These are phyloP conservation scores for Tephrocybe sp. DNA, from an alignment of 768 basidiomycete species.

Conservation along the genomic window DNA sequence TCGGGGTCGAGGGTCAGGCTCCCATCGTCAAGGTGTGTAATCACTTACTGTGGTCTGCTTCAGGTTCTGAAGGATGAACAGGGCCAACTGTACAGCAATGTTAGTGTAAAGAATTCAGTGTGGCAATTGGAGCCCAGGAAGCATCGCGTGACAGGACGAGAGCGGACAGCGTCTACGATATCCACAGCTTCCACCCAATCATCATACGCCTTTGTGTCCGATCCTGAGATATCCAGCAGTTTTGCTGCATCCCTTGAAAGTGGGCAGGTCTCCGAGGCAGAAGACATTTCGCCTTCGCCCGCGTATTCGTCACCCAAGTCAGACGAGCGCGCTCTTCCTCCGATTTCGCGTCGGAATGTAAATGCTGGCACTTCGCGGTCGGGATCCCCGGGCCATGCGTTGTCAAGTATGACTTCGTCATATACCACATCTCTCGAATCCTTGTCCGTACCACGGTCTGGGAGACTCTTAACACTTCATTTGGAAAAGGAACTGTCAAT, in stretches of 20 bases:
- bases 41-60: background rate
- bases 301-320: constrained; percentile 62
- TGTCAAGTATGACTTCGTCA: constrained; percentile 63
- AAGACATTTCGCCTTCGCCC: constrained; percentile 59
- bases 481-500: constrained; percentile 76
- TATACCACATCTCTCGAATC: constrained; percentile 75
- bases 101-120: constrained; percentile 62
- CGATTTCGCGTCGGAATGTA: constrained; percentile 26
- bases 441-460: constrained; percentile 51
- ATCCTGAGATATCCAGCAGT: constrained; percentile 80
- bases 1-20: constrained; percentile 66
- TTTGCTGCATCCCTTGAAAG: constrained; percentile 82
- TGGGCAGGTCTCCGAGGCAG: constrained; percentile 67
- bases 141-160: constrained; percentile 53
- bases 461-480: constrained; percentile 74
- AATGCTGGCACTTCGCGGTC: constrained; percentile 45
- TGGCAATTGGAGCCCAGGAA: constrained; percentile 80
- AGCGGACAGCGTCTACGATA: constrained; percentile 71
- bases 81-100: constrained; percentile 72
- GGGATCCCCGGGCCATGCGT: constrained; percentile 53
- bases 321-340: constrained; percentile 42
- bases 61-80: constrained; percentile 24
- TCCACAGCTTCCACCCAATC: constrained; percentile 78
- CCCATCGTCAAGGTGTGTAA: constrained; percentile 68
- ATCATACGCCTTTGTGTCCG: constrained; percentile 81